These are phyloP conservation scores for Aspergillus sp. DNA, from an alignment of 2,329 filamentous ascomycete genomes.

Conservation along the genomic window DNA sequence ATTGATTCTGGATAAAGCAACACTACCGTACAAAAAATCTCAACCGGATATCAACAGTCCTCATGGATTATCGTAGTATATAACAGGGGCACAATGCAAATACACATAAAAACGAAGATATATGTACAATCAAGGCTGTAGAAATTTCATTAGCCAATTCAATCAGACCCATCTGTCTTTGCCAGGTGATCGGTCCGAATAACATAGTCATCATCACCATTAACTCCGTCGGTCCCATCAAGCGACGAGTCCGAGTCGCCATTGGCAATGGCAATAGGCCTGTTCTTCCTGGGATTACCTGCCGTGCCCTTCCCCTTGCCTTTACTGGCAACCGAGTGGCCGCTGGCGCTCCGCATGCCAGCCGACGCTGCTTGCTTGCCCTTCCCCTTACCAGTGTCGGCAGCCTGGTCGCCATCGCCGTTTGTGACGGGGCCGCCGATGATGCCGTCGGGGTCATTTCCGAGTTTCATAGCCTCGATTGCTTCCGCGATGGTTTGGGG, in stretches of 20 bases:
- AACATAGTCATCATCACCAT: conserved; percentile 40
- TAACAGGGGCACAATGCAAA: not conserved
- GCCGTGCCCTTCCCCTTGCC: conserved; percentile 22
- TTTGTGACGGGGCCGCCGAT: conserved; percentile 27
- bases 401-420: conserved; percentile 26
- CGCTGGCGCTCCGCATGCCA: conserved; percentile 28
- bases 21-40: too few relatives aligned
- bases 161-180: conserved; percentile 11
- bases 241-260: conserved; percentile 34
- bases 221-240: conserved; percentile 25
- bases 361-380: conserved; percentile 29
- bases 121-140: not conserved
- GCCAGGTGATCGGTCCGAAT: conserved; percentile 39
- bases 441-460: conserved; percentile 14
- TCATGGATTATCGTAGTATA: not conserved
- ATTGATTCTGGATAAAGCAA: too few relatives aligned
- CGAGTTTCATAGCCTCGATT: conserved; percentile 35
- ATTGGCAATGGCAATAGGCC: conserved; percentile 32
- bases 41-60: not conserved
- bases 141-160: not conserved
- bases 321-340: conserved; percentile 31
- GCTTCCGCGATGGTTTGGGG: conserved; percentile 39
- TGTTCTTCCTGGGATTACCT: conserved; percentile 30
- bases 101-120: not conserved
- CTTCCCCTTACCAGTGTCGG: conserved; percentile 31